phyloP scores from a whole-genome alignment of 1,284 basidiomycete genomes.

The Tylopilus sp. region DNA sequence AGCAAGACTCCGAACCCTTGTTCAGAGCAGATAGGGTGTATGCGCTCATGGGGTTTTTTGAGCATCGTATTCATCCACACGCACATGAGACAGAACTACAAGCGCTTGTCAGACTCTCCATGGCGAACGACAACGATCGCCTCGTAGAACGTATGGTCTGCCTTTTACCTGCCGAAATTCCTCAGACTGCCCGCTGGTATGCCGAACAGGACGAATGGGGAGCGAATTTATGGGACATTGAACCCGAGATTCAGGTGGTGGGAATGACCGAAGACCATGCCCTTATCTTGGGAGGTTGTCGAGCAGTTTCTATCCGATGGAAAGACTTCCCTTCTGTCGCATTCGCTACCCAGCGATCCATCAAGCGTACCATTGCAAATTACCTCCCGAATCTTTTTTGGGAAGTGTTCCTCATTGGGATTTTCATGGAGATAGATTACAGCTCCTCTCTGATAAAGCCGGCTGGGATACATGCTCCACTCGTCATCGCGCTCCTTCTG shows the following conservation, averaged over 20 bases:
- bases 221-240: constrained; percentile 39
- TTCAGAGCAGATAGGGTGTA: constrained; percentile 39
- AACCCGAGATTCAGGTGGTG: constrained; percentile 36
- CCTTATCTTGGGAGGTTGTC: constrained; percentile 42
- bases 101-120: constrained; percentile 37
- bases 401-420: constrained; percentile 8
- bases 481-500: constrained; percentile 25
- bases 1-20: background rate
- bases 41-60: constrained; percentile 42
- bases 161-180: constrained; percentile 21
- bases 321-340: constrained; percentile 37
- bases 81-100: constrained; percentile 33
- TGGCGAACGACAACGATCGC: constrained; percentile 41
- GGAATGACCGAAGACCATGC: constrained; percentile 33
- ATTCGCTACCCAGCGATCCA: constrained; percentile 28
- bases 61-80: constrained; percentile 39
- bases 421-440: background rate
- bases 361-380: constrained; percentile 23
- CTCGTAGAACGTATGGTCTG: constrained; percentile 39
- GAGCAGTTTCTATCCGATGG: constrained; percentile 36
- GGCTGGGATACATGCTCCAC: background rate
- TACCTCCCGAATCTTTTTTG: constrained; percentile 20
- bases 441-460: too few species aligned
- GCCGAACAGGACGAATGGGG: constrained; percentile 32
- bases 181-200: constrained; percentile 25